These are phyloP conservation scores for Umbelopsis sp. DNA, from an alignment of 192 early-diverging fungal genomes.

Conservation along the genomic window DNA sequence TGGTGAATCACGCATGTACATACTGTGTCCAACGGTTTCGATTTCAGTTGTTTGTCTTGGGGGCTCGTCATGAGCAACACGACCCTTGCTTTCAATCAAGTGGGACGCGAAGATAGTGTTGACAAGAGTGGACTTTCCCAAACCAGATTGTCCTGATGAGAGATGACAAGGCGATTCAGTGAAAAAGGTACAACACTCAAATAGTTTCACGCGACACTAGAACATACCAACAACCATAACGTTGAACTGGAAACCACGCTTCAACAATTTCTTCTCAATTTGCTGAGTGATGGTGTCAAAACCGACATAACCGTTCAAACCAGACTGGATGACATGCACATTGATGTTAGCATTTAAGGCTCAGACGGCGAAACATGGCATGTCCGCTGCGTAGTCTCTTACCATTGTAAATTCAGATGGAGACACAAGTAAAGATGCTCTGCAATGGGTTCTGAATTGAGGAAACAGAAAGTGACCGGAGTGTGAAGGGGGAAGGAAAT, in stretches of 20 bases:
- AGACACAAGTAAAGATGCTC: constrained; percentile 18
- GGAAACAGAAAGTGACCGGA: constrained; percentile 6
- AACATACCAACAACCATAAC: constrained; percentile 94
- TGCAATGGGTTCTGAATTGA: constrained; percentile 17
- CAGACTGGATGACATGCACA: constrained; percentile 42
- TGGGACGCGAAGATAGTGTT: constrained; percentile 98
- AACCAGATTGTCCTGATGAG: constrained; percentile 83
- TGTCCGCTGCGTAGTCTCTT: not conserved
- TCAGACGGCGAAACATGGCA: too few species aligned
- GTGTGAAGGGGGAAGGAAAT: constrained; percentile 14
- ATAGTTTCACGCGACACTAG: not conserved
- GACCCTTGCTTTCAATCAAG: constrained; percentile 90
- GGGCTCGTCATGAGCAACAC: constrained; percentile 77
- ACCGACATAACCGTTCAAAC: constrained; percentile 91
- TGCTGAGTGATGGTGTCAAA: constrained; percentile 97
- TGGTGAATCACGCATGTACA: constrained; percentile 21
- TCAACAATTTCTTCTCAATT: constrained; percentile 97
- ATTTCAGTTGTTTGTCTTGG: constrained; percentile 95
- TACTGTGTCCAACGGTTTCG: constrained; percentile 85
- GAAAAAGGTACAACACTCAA: not conserved
- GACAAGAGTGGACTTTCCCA: constrained; percentile 97
- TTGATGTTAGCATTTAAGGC: too few species aligned
- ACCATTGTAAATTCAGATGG: constrained; percentile 20
- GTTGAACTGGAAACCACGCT: constrained; percentile 98
- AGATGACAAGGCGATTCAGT: not conserved